phyloP scores from a whole-genome alignment of 495 filamentous ascomycete genomes.

The Chaetomidium leptoderma region DNA sequence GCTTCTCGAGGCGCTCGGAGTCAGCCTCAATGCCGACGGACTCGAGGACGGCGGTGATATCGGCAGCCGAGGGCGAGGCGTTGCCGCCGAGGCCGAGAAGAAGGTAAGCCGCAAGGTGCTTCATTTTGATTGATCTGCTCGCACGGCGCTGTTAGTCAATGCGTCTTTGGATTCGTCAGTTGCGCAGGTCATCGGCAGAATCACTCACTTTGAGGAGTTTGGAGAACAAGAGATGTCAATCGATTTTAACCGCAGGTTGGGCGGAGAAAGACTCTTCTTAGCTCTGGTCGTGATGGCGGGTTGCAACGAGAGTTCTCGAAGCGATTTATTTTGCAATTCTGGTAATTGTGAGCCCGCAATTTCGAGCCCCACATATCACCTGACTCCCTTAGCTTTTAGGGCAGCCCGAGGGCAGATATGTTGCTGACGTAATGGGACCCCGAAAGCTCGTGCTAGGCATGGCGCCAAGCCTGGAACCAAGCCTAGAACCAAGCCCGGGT shows the following conservation, averaged over 20 bases:
- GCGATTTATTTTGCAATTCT: conserved; percentile 34
- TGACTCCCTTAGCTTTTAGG: conserved; percentile 28
- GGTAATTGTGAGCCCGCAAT: conserved; percentile 30
- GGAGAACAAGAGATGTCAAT: conserved; percentile 56
- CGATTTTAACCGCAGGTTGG: conserved; percentile 51
- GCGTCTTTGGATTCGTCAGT: not conserved
- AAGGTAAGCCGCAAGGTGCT: conserved; percentile 99
- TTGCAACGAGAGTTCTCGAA: conserved; percentile 19
- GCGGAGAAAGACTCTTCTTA: conserved; percentile 57
- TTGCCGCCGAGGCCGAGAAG: conserved; percentile 94
- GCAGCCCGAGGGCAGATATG: conserved; percentile 33
- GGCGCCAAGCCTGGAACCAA: not conserved
- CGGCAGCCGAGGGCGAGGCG: conserved; percentile 74
- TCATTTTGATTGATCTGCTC: conserved; percentile 67
- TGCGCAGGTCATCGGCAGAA: not conserved
- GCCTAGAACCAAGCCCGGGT: too few relatives aligned
- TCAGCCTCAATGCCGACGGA: conserved; percentile 97
- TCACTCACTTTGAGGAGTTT: conserved; percentile 30
- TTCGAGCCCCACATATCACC: conserved; percentile 28
- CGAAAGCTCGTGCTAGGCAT: not conserved
- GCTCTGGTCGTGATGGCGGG: conserved; percentile 36
- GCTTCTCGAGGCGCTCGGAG: conserved; percentile 72
- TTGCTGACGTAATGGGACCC: conserved; percentile 19
- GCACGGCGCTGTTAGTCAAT: conserved; percentile 10
- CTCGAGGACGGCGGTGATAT: conserved; percentile 86